phyloP scores from a whole-genome alignment of 768 basidiomycete genomes.

The Aureoboletus auriporus region DNA sequence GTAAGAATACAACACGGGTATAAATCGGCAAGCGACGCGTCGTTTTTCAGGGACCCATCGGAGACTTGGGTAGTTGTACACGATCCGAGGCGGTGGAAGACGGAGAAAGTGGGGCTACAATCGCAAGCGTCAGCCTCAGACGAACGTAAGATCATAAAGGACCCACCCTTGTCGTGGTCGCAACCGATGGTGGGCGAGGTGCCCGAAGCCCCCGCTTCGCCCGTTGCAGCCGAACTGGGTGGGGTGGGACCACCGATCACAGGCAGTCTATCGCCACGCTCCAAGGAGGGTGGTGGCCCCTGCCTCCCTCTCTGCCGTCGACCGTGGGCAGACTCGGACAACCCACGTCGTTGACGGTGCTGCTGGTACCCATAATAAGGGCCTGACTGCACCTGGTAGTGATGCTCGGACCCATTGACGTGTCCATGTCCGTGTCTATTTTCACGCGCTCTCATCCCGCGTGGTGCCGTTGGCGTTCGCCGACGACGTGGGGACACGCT shows the following conservation, averaged over 20 bases:
- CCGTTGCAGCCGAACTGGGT: not conserved
- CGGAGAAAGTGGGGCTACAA: slow-evolving; percentile 1
- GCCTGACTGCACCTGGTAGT: too few species aligned
- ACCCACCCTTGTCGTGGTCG: not conserved
- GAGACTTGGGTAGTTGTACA: not conserved
- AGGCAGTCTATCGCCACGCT: not conserved
- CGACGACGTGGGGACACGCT: not conserved
- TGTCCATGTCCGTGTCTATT: not conserved
- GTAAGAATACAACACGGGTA: not conserved
- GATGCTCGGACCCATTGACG: not conserved
- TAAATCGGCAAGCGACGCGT: not conserved
- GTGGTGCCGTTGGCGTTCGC: slow-evolving; percentile 10
- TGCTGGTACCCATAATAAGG: not conserved
- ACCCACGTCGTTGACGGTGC: slow-evolving; percentile 4
- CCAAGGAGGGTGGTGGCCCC: not conserved
- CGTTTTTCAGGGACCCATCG: not conserved
- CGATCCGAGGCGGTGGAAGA: not conserved
- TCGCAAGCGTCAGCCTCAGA: not conserved
- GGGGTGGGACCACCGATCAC: not conserved
- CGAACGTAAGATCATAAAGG: not conserved
- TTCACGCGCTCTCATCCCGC: not conserved
- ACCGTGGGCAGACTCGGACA: not conserved
- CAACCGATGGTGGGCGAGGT: not conserved
- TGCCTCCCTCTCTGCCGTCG: slow-evolving; percentile 2
- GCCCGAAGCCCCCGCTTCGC: not conserved